Conservation (phyloP, 1,284 basidiomycete genomes). For the Leccinum subspadiceum region DNA sequence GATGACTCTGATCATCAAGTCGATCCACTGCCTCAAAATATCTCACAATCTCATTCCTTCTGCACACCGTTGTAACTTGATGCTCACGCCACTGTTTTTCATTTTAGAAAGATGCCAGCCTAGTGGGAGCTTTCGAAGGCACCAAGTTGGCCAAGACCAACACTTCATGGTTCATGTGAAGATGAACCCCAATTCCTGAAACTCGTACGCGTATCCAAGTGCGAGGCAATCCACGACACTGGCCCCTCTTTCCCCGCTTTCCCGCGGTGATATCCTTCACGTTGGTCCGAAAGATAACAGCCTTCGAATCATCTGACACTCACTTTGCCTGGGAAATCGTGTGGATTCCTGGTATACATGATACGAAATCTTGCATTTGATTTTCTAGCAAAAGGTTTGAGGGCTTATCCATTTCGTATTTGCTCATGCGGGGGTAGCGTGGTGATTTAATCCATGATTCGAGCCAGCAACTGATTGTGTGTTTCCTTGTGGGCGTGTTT, state of each 20-base stretch:
- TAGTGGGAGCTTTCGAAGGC: background rate
- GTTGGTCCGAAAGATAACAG: background rate
- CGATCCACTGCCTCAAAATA: background rate
- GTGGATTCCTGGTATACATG: background rate
- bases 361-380: background rate
- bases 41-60: background rate
- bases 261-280: background rate
- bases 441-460: background rate
- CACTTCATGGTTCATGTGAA: background rate
- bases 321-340: background rate
- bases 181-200: background rate
- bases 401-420: background rate
- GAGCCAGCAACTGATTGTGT: background rate
- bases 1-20: background rate
- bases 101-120: background rate
- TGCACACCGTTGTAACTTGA: background rate
- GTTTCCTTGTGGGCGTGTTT: background rate
- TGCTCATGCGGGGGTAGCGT: background rate
- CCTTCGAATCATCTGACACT: background rate
- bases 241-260: background rate
- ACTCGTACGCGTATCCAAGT: background rate
- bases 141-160: background rate
- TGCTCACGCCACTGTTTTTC: background rate
- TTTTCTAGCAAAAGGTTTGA: background rate
- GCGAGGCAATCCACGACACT: background rate